Base-by-base conservation (phyloP, 768 basidiomycete genomes). In the Neoboletus magnificus region DNA sequence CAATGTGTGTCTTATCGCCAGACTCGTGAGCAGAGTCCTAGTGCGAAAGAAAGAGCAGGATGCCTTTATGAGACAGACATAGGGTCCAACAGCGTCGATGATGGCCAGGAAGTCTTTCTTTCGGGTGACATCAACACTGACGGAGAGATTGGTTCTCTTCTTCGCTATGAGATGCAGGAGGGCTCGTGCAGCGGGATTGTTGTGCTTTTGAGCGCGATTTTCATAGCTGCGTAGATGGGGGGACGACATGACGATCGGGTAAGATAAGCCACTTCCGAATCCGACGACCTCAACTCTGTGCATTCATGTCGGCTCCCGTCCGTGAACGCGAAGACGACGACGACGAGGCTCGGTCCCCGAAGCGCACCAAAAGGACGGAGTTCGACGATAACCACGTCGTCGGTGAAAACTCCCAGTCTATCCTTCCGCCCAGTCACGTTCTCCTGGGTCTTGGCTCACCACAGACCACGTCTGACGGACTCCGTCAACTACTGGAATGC, bases 1-100 rank as follows among this genome's bases (percentile, higher is more conserved):
- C 97, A 61, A 98, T 82, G 67, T 99, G 97, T 0, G 97, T 98
- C 97, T 98, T 76, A 59, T 64, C 49, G 52, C 57, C 43, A 49
- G 64, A 63, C 54, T 60, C 43, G 63, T 69, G 46, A 73, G 67
- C 60, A 66, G 54, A 20, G 55, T 27, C 22, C 42, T 36, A 36
- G 52, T 16, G 40, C 48, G 48, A 43, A 41, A 52, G 48, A 57
- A 54, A 51, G 52, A 57, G 46, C 13, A 33, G 48, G 52, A 74
- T 82, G 79, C 96, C 89, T 98, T 98, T 79, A 98, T 84, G 58
- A 97, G 84, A 80, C 93, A 97, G 65, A 91, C 85, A 64, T 86
- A 86, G 12, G 91, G 89, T 11, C 92, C 97, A 54, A 97, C 94
- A 12, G 82, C 81, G 61, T 94, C 88, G 61, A 97, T 85, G 67